Conservation (phyloP, 495 filamentous ascomycete species). For the Recurvomyces mirabilis region DNA sequence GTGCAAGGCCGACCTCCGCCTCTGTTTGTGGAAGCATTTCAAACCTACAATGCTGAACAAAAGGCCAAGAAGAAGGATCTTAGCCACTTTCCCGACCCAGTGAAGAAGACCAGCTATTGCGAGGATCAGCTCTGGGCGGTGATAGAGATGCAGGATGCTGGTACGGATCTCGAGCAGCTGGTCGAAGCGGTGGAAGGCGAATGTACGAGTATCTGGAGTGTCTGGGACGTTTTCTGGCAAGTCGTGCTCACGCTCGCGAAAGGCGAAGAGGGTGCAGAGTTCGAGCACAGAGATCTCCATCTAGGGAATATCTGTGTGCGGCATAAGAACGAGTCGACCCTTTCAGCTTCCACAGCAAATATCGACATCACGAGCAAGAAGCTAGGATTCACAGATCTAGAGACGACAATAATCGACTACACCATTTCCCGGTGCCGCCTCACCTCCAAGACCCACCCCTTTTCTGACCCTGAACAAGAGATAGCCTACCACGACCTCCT, state of each 20-base stretch:
- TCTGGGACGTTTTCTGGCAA: slow-evolving; percentile 82
- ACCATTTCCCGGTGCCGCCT: slow-evolving; percentile 63
- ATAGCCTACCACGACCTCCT: slow-evolving; percentile 31
- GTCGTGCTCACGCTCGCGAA: slow-evolving; percentile 65
- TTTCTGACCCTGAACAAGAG: not conserved
- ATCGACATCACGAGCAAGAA: slow-evolving; percentile 38
- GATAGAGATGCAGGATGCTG: slow-evolving; percentile 80
- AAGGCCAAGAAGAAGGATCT: slow-evolving; percentile 46
- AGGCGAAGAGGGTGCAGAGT: slow-evolving; percentile 59
- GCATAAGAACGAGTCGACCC: not conserved
- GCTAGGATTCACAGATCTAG: slow-evolving; percentile 57
- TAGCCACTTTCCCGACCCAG: slow-evolving; percentile 54
- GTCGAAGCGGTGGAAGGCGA: slow-evolving; percentile 31
- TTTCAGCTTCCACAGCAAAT: slow-evolving; percentile 15
- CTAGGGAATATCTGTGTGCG: slow-evolving; percentile 75
- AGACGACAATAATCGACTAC: slow-evolving; percentile 82
- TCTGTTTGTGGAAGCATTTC: slow-evolving; percentile 52
- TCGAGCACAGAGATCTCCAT: slow-evolving; percentile 88
- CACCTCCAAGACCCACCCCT: not conserved
- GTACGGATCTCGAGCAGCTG: slow-evolving; percentile 60
- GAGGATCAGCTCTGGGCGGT: slow-evolving; percentile 66
- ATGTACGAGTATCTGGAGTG: slow-evolving; percentile 30
- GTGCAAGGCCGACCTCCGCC: slow-evolving; percentile 57
- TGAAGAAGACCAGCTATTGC: slow-evolving; percentile 41
- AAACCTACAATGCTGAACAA: slow-evolving; percentile 49